Evolutionary conservation across 768 basidiomycete species (phyloP), one percentile per base, ranked within the genome.

Genomic region (Tylopilus sp.): DNA sequence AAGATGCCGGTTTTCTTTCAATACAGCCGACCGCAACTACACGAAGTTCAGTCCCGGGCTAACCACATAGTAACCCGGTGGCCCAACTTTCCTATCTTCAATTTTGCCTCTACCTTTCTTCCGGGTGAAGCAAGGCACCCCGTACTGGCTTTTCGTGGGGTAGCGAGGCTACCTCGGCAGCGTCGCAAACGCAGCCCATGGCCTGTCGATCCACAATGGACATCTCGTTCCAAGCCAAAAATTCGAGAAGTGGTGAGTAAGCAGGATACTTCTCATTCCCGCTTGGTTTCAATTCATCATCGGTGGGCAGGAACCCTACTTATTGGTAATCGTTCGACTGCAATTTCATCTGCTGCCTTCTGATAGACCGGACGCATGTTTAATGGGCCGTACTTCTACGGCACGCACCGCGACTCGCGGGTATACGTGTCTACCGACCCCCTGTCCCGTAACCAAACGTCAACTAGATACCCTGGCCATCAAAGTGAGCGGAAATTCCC

Each of bases 361-460:
- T 36, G 7, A 36, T 41, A 45, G 47, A 45, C 35, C 40, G 21
- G 40, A 43, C 6, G 15, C n/a, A 18, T 36, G 20, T 23, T n/a
- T 28, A 47, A n/a, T 38, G 40, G 23, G 39, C 25, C 42, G 47
- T 46, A 40, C 35, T 31, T 47, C 30, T 47, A 52, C 40, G 3
- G 10, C 12, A 13, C 42, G 6, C 40, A 38, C 42, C 22, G 12
- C 44, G 47, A 33, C 33, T 20, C n/a, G 13, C 30, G 48, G 36
- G 47, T 11, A 46, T 42, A 3, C 43, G 38, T n/a, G 15, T 11
- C 22, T 22, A 47, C 20, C 28, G 38, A 39, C 1, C 53, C 38
- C 51, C 58, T 51, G 44, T 51, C 12, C 12, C 30, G 3, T 23
- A 43, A 18, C 18, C 43, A 50, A 51, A 50, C n/a, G 11, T 42